phyloP scores from a whole-genome alignment of 2,329 filamentous ascomycete genomes.

The Plenodomus lindquistii region DNA sequence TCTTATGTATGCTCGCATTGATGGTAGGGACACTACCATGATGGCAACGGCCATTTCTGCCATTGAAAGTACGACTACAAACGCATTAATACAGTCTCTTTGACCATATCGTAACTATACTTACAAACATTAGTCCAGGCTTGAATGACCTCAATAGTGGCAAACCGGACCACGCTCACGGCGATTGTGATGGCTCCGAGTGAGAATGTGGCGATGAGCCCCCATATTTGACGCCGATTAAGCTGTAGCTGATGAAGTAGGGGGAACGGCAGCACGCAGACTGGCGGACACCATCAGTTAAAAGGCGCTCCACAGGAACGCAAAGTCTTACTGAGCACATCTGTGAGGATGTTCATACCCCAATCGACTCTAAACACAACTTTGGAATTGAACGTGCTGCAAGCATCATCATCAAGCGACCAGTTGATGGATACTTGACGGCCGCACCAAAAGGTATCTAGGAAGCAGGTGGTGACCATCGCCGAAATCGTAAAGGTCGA shows the following conservation, averaged over 20 bases:
- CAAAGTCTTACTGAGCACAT: conserved; percentile 13
- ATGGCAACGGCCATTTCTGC: conserved; percentile 32
- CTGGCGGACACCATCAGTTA: conserved; percentile 4
- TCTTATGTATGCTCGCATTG: conserved; percentile 27
- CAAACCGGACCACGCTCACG: conserved; percentile 25
- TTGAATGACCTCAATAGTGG: conserved; percentile 24
- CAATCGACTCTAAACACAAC: conserved; percentile 22
- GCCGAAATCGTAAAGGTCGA: conserved; percentile 11
- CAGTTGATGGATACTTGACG: conserved; percentile 22
- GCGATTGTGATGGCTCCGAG: conserved; percentile 26
- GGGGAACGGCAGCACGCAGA: conserved; percentile 27
- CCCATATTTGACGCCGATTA: conserved; percentile 23
- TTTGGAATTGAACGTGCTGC: conserved; percentile 23
- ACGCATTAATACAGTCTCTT: conserved; percentile 2
- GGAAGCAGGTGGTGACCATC: conserved; percentile 18
- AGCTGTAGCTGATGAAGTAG: conserved; percentile 25
- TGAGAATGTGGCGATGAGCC: conserved; percentile 26
- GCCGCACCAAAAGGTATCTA: conserved; percentile 26
- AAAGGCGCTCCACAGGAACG: too few species aligned
- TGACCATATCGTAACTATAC: too few species aligned
- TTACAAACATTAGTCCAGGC: conserved; percentile 32
- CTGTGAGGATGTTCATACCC: conserved; percentile 16
- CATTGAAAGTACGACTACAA: conserved; percentile 27
- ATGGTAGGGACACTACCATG: conserved; percentile 30
- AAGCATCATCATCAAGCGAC: conserved; percentile 18